Conservation (phyloP, 768 basidiomycete species). For the Pisolithus microcarpus region DNA sequence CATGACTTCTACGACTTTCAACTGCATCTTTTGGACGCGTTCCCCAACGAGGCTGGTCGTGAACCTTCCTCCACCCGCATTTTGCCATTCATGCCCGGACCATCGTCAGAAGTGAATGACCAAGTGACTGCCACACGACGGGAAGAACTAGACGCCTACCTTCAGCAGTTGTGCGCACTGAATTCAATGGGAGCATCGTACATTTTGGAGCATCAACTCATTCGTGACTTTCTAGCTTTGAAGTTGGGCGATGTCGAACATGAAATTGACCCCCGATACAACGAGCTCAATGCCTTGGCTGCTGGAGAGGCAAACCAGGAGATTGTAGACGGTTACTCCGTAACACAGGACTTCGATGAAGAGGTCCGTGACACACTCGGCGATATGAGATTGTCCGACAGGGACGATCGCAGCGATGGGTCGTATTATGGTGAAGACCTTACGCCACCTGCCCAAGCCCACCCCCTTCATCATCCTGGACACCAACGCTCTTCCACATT, state of each 20-base stretch:
- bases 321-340: slow-evolving; percentile 22
- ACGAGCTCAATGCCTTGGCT: slow-evolving; percentile 53
- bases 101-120: slow-evolving; percentile 77
- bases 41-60: slow-evolving; percentile 88
- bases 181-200: slow-evolving; percentile 61
- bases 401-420: slow-evolving; percentile 48
- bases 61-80: slow-evolving; percentile 60
- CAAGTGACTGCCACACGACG: slow-evolving; percentile 73
- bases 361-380: slow-evolving; percentile 47
- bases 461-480: slow-evolving; percentile 23
- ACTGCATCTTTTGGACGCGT: slow-evolving; percentile 75
- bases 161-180: slow-evolving; percentile 71
- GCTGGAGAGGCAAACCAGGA: slow-evolving; percentile 28
- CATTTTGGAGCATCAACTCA: slow-evolving; percentile 71
- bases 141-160: slow-evolving; percentile 83
- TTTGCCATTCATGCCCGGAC: slow-evolving; percentile 97
- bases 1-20: slow-evolving; percentile 99
- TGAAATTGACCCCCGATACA: slow-evolving; percentile 50
- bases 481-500: slow-evolving; percentile 47
- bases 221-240: slow-evolving; percentile 76
- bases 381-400: slow-evolving; percentile 39
- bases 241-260: slow-evolving; percentile 83
- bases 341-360: slow-evolving; percentile 31
- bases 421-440: slow-evolving; percentile 59
- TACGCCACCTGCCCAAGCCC: slow-evolving; percentile 30